Evolutionary conservation across 805 yeast genomes (phyloP).

Genomic region (Lipomyces oligophaga): DNA sequence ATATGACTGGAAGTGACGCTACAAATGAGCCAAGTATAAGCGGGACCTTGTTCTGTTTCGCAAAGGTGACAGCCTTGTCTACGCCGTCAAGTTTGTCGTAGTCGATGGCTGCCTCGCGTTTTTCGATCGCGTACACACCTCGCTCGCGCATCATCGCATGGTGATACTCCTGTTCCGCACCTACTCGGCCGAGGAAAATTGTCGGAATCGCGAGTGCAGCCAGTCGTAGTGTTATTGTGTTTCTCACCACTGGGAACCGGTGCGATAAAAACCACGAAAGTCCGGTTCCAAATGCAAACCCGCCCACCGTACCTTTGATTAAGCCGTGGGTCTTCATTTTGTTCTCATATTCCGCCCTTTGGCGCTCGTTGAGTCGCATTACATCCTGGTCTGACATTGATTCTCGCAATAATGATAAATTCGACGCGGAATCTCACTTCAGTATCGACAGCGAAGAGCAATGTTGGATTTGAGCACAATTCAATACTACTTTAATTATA

Average conservation of each 20-base stretch:
- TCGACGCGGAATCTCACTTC: no score
- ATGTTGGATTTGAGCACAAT: no score
- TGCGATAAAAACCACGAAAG: not conserved
- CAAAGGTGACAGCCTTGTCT: slow-evolving; percentile 2
- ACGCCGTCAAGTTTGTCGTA: not conserved
- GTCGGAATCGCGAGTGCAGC: slow-evolving; percentile 14
- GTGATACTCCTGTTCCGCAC: slow-evolving; percentile 13
- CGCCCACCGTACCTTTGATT: slow-evolving; percentile 9
- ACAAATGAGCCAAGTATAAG: slow-evolving; percentile 70
- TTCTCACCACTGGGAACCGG: slow-evolving; percentile 10
- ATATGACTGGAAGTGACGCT: slow-evolving; percentile 72
- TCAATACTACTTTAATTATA: no score
- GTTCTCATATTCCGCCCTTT: slow-evolving; percentile 12
- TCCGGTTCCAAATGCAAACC: slow-evolving; percentile 11
- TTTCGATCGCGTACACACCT: slow-evolving; percentile 11
- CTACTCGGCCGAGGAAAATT: slow-evolving; percentile 6
- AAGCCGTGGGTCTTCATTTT: slow-evolving; percentile 10
- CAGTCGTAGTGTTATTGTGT: slow-evolving; percentile 7
- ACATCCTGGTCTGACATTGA: slow-evolving; percentile 11
- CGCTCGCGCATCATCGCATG: slow-evolving; percentile 15
- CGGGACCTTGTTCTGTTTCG: slow-evolving; percentile 5
- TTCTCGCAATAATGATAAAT: not conserved
- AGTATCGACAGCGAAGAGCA: no score
- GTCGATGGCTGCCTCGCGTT: slow-evolving; percentile 3
- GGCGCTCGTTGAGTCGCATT: slow-evolving; percentile 3